Evolutionary conservation across 2,329 filamentous ascomycete genomes (phyloP).

Genomic region (Pyricularia sp.): DNA sequence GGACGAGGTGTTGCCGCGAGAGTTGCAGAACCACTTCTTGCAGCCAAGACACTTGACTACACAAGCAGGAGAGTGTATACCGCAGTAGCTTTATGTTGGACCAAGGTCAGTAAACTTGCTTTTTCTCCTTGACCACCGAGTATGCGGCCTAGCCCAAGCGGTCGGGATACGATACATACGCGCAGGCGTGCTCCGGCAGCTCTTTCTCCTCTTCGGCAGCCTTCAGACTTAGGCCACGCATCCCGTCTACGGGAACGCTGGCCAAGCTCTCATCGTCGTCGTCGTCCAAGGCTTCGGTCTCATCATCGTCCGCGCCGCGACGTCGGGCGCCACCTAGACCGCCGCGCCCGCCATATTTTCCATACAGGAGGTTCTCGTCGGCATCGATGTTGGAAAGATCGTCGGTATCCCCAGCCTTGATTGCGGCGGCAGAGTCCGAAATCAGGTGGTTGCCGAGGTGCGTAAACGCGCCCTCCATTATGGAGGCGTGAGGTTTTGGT

Average conservation of each 20-base stretch:
- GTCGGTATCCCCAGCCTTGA: constrained; percentile 76
- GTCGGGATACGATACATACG: constrained; percentile 43
- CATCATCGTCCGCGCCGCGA: constrained; percentile 75
- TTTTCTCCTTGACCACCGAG: neutral
- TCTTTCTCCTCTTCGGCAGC: constrained; percentile 71
- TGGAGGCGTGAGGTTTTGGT: constrained; percentile 10
- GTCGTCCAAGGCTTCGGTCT: constrained; percentile 69
- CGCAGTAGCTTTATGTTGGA: constrained; percentile 58
- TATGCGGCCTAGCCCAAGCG: neutral
- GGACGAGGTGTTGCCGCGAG: constrained; percentile 88
- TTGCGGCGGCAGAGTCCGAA: constrained; percentile 71
- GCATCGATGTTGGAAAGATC: constrained; percentile 56
- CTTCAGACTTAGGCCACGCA: constrained; percentile 49
- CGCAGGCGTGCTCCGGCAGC: constrained; percentile 87
- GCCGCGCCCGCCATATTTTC: constrained; percentile 47
- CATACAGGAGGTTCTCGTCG: constrained; percentile 71
- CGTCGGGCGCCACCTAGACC: constrained; percentile 29
- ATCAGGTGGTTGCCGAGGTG: constrained; percentile 79
- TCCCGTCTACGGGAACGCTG: constrained; percentile 67
- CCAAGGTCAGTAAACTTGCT: constrained; percentile 1
- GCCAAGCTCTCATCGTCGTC: constrained; percentile 67
- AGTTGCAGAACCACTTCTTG: constrained; percentile 98
- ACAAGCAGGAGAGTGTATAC: constrained; percentile 87
- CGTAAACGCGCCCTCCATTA: constrained; percentile 79
- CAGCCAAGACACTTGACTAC: constrained; percentile 94